These are phyloP conservation scores for Candida neerlandica DNA, from an alignment of 1,139 yeast genomes.

Conservation along the genomic window DNA sequence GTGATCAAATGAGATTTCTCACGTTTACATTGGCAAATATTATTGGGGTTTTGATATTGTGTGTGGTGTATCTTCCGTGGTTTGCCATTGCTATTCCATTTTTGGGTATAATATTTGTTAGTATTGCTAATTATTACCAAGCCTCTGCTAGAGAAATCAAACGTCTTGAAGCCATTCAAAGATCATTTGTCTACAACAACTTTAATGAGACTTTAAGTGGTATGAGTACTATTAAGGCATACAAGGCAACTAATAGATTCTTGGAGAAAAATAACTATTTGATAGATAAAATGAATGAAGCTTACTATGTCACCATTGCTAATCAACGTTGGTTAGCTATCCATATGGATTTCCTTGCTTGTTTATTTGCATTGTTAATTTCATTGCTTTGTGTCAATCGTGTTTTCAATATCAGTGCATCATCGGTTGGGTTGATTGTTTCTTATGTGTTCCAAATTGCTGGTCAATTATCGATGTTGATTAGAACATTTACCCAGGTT, in stretches of 20 bases:
- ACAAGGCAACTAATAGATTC: slow-evolving; percentile 53
- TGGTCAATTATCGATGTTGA: slow-evolving; percentile 50
- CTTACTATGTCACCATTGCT: slow-evolving; percentile 66
- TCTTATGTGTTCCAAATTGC: slow-evolving; percentile 60
- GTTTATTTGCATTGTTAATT: slow-evolving; percentile 49
- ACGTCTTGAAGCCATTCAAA: slow-evolving; percentile 74
- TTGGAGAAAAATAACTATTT: slow-evolving; percentile 48
- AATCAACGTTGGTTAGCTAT: slow-evolving; percentile 84
- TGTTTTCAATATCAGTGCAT: slow-evolving; percentile 61
- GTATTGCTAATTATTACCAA: slow-evolving; percentile 55
- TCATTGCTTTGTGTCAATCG: slow-evolving; percentile 66
- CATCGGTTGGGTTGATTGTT: slow-evolving; percentile 72
- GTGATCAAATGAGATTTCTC: slow-evolving; percentile 60
- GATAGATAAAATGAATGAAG: slow-evolving; percentile 71
- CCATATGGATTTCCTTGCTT: slow-evolving; percentile 60
- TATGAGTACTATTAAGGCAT: slow-evolving; percentile 69
- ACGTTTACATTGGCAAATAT: slow-evolving; percentile 51
- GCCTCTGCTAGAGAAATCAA: slow-evolving; percentile 80
- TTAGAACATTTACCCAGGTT: slow-evolving; percentile 65
- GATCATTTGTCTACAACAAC: slow-evolving; percentile 77
- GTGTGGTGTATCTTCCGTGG: slow-evolving; percentile 76
- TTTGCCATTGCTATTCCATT: slow-evolving; percentile 53
- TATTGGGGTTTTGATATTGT: slow-evolving; percentile 65
- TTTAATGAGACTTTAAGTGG: slow-evolving; percentile 80
- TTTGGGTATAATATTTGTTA: slow-evolving; percentile 35